Percentiles rank a stretch among this genome's conserved stretches.
Evolutionary conservation across 768 basidiomycete species (phyloP).

Genomic region (Trametes elegans): DNA sequence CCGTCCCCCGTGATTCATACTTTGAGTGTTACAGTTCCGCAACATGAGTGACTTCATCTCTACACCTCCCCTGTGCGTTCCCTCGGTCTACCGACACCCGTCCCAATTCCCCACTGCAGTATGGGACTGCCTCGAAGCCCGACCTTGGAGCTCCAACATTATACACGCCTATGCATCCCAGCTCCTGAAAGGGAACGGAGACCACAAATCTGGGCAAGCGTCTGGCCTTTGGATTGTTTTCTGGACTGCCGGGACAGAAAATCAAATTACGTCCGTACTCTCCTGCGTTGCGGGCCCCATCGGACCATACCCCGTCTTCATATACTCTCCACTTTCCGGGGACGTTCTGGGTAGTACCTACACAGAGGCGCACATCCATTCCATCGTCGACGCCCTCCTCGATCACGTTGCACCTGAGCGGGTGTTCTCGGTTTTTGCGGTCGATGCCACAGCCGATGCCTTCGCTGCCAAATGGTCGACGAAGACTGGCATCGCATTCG

Average conservation of each 20-base stretch:
- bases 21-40: not conserved
- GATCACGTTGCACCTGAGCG: conserved; percentile 36
- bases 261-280: conserved; percentile 48
- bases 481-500: conserved; percentile 40
- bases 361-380: conserved; percentile 39
- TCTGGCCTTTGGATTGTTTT: conserved; percentile 33
- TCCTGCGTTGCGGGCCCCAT: conserved; percentile 55
- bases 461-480: conserved; percentile 52
- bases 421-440: conserved; percentile 67
- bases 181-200: conserved; percentile 12
- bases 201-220: not conserved
- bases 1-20: too few relatives aligned
- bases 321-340: conserved; percentile 37
- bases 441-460: conserved; percentile 40
- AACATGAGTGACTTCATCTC: not conserved
- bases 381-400: conserved; percentile 42
- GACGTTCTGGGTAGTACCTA: conserved; percentile 35
- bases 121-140: conserved; percentile 34
- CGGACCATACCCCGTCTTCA: conserved; percentile 66
- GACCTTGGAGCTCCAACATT: conserved; percentile 42
- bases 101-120: conserved; percentile 37
- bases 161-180: conserved; percentile 41
- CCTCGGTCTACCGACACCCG: conserved; percentile 20
- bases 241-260: conserved; percentile 2
- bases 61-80: not conserved